Evolutionary conservation across 2,329 filamentous ascomycete genomes (phyloP).

Genomic region (Alternaria brassicicola): DNA sequence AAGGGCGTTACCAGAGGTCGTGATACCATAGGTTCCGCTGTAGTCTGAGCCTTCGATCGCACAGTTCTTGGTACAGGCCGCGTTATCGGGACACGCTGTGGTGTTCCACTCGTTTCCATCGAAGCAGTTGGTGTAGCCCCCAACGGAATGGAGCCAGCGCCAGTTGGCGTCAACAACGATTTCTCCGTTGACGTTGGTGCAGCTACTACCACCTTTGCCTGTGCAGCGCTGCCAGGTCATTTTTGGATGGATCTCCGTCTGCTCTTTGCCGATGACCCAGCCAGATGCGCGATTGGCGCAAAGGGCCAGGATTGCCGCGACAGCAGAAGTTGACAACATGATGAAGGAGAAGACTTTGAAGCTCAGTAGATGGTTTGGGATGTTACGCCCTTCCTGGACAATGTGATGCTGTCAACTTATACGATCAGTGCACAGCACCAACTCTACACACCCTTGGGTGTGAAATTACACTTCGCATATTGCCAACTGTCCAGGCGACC

Average conservation of each 20-base stretch:
- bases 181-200: constrained; percentile 41
- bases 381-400: background rate
- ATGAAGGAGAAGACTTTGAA: background rate
- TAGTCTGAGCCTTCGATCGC: constrained; percentile 52
- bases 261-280: constrained; percentile 45
- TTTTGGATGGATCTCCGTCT: constrained; percentile 51
- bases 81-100: constrained; percentile 43
- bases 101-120: constrained; percentile 51
- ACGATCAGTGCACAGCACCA: background rate
- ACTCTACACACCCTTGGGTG: background rate
- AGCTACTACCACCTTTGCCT: constrained; percentile 42
- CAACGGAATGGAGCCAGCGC: constrained; percentile 54
- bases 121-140: constrained; percentile 49
- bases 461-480: constrained; percentile 15
- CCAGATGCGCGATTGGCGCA: constrained; percentile 36
- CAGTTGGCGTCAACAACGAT: constrained; percentile 54
- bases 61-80: constrained; percentile 42
- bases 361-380: background rate
- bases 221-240: constrained; percentile 51
- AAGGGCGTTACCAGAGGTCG: constrained; percentile 58
- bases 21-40: constrained; percentile 55
- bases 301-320: constrained; percentile 31
- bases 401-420: background rate
- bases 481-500: constrained; percentile 6
- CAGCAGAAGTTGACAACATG: constrained; percentile 32